These are phyloP conservation scores for Lentinula boryana DNA, from an alignment of 768 basidiomycete species.

Conservation along the genomic window DNA sequence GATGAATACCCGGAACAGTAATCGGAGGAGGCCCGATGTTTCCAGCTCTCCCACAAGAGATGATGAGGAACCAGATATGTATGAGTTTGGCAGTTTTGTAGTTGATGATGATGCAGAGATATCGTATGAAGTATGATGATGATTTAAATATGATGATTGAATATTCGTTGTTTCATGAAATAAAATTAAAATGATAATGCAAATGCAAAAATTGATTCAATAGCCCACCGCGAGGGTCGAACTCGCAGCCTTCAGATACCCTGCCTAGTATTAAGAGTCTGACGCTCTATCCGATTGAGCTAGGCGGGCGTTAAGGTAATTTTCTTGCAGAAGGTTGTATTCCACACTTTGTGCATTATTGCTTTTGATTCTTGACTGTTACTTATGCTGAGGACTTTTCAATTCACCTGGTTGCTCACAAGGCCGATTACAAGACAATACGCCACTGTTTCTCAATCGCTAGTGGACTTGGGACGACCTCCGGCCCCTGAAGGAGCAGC, in stretches of 20 bases:
- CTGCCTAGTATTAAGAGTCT: conserved; percentile 36
- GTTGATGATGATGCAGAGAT: conserved; percentile 75
- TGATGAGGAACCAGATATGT: conserved; percentile 53
- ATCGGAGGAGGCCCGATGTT: conserved; percentile 19
- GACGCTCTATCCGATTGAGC: conserved; percentile 66
- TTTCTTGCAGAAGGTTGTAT: too few relatives aligned
- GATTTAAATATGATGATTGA: too few relatives aligned
- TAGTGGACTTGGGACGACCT: background rate
- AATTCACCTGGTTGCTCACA: too few relatives aligned
- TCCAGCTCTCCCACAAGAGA: conserved; percentile 61
- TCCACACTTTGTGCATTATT: too few relatives aligned
- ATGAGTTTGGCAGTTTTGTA: conserved; percentile 72
- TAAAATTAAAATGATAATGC: too few relatives aligned
- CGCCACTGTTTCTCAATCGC: background rate
- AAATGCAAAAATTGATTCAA: background rate
- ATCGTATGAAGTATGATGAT: conserved; percentile 24
- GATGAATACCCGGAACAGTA: conserved; percentile 14
- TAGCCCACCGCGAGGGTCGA: conserved; percentile 84
- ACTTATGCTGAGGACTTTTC: too few relatives aligned
- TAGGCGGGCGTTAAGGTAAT: conserved; percentile 42
- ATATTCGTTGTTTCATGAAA: too few relatives aligned
- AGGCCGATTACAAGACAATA: background rate
- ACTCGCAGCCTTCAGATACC: conserved; percentile 79
- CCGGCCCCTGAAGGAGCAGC: background rate
- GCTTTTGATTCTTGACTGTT: too few relatives aligned